Conservation (phyloP, 1,139 yeast species). For the Lodderomyces elongisporus region DNA sequence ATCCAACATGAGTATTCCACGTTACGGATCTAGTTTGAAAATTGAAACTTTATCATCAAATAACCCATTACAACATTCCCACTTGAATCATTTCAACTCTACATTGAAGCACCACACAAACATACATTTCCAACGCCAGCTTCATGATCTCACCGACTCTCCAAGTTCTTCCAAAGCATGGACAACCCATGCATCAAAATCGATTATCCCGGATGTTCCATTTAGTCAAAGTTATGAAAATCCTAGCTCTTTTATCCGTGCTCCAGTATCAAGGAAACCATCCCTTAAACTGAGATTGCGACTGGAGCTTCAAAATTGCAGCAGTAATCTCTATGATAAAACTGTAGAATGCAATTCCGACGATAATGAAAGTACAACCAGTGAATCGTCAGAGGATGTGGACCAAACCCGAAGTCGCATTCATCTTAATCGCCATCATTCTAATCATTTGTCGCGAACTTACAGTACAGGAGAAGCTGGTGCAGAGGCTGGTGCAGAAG, state of each 20-base stretch:
- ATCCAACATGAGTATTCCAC: constrained; percentile 11
- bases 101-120: constrained; percentile 6
- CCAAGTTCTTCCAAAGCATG: too few relatives aligned
- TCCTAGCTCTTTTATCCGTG: constrained; percentile 14
- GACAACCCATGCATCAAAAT: constrained; percentile 9
- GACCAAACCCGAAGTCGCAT: too few relatives aligned
- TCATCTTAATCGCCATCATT: too few relatives aligned
- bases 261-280: constrained; percentile 17
- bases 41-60: constrained; percentile 2
- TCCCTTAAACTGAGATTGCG: constrained; percentile 16
- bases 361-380: constrained; percentile 9
- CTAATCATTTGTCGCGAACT: too few relatives aligned
- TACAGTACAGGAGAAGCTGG: constrained; percentile 10
- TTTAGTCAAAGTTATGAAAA: constrained; percentile 20
- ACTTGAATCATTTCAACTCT: constrained; percentile 6
- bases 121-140: constrained; percentile 2
- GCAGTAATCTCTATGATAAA: too few relatives aligned
- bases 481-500: constrained; percentile 13
- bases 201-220: constrained; percentile 5
- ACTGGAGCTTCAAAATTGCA: too few relatives aligned
- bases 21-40: constrained; percentile 8
- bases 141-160: too few relatives aligned
- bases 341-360: too few relatives aligned
- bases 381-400: constrained; percentile 13
- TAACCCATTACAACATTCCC: background rate